Evolutionary conservation across 1,284 basidiomycete species (phyloP).

Genomic region (Trametes sp.): DNA sequence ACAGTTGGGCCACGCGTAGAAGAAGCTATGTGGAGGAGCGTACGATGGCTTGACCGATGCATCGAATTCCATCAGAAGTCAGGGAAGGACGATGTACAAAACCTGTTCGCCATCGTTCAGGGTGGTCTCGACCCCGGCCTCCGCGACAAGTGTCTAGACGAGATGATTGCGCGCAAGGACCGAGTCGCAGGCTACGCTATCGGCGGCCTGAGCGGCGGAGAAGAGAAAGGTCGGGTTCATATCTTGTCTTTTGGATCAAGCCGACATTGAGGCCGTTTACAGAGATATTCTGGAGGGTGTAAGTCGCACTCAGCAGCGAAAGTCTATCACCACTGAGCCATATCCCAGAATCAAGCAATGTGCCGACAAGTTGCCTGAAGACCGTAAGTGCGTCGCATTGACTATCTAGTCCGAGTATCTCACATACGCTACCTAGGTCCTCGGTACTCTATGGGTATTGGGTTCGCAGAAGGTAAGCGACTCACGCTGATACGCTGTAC

Average conservation of each 20-base stretch:
- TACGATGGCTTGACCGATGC: constrained; percentile 88
- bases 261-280: neutral
- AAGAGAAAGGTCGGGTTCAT: constrained; percentile 75
- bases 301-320: constrained; percentile 33
- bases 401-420: too few relatives aligned
- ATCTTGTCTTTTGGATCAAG: neutral
- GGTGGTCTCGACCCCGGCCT: constrained; percentile 77
- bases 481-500: neutral
- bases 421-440: constrained; percentile 64
- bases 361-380: constrained; percentile 72
- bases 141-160: constrained; percentile 76
- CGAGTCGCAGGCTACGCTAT: constrained; percentile 84
- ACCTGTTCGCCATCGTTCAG: constrained; percentile 89
- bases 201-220: constrained; percentile 84
- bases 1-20: constrained; percentile 78
- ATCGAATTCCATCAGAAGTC: constrained; percentile 75
- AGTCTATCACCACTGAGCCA: constrained; percentile 26
- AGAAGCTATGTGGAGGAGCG: constrained; percentile 84
- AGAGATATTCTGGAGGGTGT: constrained; percentile 90
- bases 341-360: constrained; percentile 77
- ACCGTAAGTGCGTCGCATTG: too few relatives aligned
- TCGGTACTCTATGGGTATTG: constrained; percentile 88
- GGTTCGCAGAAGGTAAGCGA: constrained; percentile 85
- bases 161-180: constrained; percentile 79
- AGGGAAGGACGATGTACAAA: constrained; percentile 69